phyloP scores from a whole-genome alignment of 2,329 filamentous ascomycete species.

The Trichophyton schoenleinii region DNA sequence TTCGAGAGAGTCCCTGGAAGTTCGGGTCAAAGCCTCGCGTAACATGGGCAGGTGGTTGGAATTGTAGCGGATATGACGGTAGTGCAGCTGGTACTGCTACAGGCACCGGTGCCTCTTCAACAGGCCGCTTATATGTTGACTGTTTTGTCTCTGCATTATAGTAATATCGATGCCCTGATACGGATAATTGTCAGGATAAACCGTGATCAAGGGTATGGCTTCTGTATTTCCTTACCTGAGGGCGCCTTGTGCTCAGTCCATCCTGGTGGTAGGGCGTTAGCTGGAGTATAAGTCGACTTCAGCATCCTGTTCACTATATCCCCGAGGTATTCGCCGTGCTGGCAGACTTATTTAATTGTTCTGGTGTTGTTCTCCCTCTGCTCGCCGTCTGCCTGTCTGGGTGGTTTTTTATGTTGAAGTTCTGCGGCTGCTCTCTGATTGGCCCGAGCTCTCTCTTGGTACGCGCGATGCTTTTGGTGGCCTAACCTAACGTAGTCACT shows the following conservation, averaged over 20 bases:
- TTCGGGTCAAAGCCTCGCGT: slow-evolving; percentile 27
- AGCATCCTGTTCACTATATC: slow-evolving; percentile 43
- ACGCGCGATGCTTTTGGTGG: slow-evolving; percentile 14
- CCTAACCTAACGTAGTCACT: slow-evolving; percentile 8
- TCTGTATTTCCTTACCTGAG: slow-evolving; percentile 40
- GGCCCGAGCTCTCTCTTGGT: slow-evolving; percentile 11
- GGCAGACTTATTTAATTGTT: neutral
- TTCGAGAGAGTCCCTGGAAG: slow-evolving; percentile 33
- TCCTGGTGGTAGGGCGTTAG: slow-evolving; percentile 57
- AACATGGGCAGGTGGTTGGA: slow-evolving; percentile 20
- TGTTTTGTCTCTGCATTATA: slow-evolving; percentile 71
- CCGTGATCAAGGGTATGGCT: neutral
- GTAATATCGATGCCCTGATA: slow-evolving; percentile 67
- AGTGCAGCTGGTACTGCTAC: slow-evolving; percentile 4
- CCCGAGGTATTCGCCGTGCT: neutral
- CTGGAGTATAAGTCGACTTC: slow-evolving; percentile 61
- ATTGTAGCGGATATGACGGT: slow-evolving; percentile 11
- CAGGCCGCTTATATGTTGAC: slow-evolving; percentile 77
- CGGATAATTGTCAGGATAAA: neutral
- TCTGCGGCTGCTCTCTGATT: slow-evolving; percentile 6
- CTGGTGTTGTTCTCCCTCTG: neutral
- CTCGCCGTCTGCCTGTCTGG: neutral
- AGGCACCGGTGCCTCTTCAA: slow-evolving; percentile 20
- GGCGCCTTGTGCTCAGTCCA: slow-evolving; percentile 94
- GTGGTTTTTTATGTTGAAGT: neutral